Base-by-base conservation (phyloP, 2,329 filamentous ascomycete genomes). In the Plectosphaerella cucumerina region DNA sequence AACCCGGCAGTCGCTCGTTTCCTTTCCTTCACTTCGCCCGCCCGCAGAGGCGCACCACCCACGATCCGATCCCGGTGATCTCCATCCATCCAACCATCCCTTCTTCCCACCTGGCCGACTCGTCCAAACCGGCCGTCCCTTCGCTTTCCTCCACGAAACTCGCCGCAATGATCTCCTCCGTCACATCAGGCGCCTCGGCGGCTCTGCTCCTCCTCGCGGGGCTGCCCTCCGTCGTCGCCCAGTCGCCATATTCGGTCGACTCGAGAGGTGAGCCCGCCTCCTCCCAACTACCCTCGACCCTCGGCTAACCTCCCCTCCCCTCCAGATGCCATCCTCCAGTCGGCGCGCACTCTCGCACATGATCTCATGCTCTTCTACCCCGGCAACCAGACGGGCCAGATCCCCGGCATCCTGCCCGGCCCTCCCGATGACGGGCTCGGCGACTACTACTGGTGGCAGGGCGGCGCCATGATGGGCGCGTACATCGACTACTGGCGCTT, bases 381-480 rank as follows among this genome's bases (percentile, higher is more conserved):
- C 35, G 77, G 77, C 52, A 77, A 80, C 57, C 58, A 70, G 51
- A 68, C 75, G 1, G 78, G 79, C 49, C 67, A 72, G 60, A 77
- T 75, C n/a, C 79, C 80, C 8, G 80, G 80, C 33, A 82, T 81
- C 58, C 65, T 83, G 14, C 79, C 80, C 2, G 80, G 79, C 0
- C 80, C 80, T 49, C 80, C 80, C 57, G 62, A 65, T 2, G 61
- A 63, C 33, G 17, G 17, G 4, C 39, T 42, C 11, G 79, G 79
- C 56, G 73, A 78, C 54, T 86, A 86, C 64, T 89, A 88, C 73
- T 90, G 86, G 86, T 90, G 86, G 86, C 82, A 89, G 63, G 82
- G 82, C 6, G 81, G 83, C 48, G 81, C 83, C 14, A 74, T 90
- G 69, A 87, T 86, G 76, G 82, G 84, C 55, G 80, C 83, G 1